phyloP scores from a whole-genome alignment of 768 basidiomycete genomes.

The Tulasnella sp. region DNA sequence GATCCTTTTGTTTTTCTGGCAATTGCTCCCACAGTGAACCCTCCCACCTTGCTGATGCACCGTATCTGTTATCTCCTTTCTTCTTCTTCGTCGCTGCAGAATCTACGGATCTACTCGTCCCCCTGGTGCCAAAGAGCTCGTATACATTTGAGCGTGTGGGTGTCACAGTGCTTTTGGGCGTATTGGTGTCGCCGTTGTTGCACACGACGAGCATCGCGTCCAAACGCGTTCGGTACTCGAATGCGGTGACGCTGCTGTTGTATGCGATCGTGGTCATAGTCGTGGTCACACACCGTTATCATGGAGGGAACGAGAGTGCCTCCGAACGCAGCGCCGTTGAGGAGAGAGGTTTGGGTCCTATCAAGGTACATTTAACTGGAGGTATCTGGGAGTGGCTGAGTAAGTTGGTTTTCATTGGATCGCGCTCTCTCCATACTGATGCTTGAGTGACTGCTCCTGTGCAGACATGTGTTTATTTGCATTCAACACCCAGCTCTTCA shows the following conservation, averaged over 20 bases:
- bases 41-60: neutral
- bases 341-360: neutral
- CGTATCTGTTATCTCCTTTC: neutral
- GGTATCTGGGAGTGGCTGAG: constrained; percentile 9
- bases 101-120: constrained; percentile 10
- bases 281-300: constrained; percentile 1
- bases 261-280: neutral
- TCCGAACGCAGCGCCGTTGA: neutral
- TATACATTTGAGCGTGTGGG: constrained; percentile 10
- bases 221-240: constrained; percentile 8
- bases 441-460: neutral
- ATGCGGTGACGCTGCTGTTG: neutral
- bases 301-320: neutral
- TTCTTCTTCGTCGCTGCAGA: too few relatives aligned
- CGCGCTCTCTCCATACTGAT: too few relatives aligned
- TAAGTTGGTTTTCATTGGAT: neutral
- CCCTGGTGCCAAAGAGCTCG: constrained; percentile 10
- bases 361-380: constrained; percentile 1
- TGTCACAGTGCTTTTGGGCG: neutral
- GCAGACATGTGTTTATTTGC: constrained; percentile 2
- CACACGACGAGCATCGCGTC: neutral
- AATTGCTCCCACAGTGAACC: neutral
- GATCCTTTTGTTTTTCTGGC: neutral
- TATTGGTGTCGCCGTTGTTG: constrained; percentile 3
- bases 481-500: constrained; percentile 2